Evolutionary conservation across 768 basidiomycete species (phyloP).

Genomic region (Amanita molliuscula): DNA sequence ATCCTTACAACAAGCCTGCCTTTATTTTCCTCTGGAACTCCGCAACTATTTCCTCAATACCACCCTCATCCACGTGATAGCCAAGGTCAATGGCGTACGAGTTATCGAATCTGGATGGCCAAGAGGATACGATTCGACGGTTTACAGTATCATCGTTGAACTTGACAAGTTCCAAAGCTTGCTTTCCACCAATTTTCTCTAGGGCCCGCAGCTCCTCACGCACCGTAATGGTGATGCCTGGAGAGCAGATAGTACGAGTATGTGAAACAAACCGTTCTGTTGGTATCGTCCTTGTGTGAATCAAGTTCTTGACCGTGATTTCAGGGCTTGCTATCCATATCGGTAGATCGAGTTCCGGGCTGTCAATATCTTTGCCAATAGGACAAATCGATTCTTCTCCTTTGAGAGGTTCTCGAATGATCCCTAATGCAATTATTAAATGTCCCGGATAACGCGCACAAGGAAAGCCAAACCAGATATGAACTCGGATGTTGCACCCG

Average conservation of each 20-base stretch:
- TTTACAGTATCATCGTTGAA: conserved; percentile 35
- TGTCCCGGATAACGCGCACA: not conserved
- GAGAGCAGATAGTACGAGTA: conserved; percentile 45
- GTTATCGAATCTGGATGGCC: conserved; percentile 38
- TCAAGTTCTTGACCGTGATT: conserved; percentile 43
- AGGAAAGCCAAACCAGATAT: conserved; percentile 32
- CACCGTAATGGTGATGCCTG: conserved; percentile 49
- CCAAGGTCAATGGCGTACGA: conserved; percentile 31
- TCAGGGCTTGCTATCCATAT: conserved; percentile 42
- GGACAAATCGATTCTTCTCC: conserved; percentile 40
- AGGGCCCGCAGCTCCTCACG: conserved; percentile 45
- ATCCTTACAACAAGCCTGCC: conserved; percentile 6
- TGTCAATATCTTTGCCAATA: conserved; percentile 33
- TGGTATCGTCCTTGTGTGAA: conserved; percentile 36
- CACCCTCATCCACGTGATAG: conserved; percentile 33
- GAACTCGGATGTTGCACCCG: conserved; percentile 45
- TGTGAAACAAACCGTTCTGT: conserved; percentile 29
- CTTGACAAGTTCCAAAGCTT: conserved; percentile 33
- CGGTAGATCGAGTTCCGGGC: conserved; percentile 33
- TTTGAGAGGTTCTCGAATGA: conserved; percentile 50
- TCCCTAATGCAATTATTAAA: conserved; percentile 16
- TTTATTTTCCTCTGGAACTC: conserved; percentile 16
- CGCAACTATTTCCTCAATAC: conserved; percentile 21
- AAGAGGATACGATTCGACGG: conserved; percentile 34
- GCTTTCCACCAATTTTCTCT: conserved; percentile 37